Evolutionary conservation across 495 filamentous ascomycete genomes (phyloP).

Genomic region (Aspergillus hancockii): DNA sequence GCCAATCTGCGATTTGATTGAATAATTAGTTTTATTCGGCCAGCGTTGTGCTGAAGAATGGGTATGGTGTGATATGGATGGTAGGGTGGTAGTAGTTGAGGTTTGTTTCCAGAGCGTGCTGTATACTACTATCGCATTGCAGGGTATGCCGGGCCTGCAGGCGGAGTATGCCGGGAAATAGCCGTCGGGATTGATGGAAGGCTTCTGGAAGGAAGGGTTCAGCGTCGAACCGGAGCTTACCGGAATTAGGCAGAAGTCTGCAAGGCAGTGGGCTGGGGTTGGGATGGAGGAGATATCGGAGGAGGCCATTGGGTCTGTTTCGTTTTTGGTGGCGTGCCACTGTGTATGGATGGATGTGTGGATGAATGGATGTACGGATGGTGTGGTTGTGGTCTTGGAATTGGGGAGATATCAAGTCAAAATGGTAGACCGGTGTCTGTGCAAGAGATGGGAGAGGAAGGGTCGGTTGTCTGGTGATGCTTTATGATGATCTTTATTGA

Average conservation of each 20-base stretch:
- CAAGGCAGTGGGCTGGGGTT: slow-evolving; percentile 68
- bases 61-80: neutral
- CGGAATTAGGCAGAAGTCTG: slow-evolving; percentile 83
- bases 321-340: neutral
- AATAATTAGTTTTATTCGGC: slow-evolving; percentile 31
- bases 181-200: slow-evolving; percentile 1
- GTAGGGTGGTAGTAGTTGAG: neutral
- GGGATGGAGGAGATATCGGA: slow-evolving; percentile 38
- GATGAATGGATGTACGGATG: neutral
- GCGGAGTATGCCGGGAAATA: neutral
- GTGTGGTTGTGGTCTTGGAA: too few species aligned
- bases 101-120: neutral
- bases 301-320: slow-evolving; percentile 6
- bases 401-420: too few species aligned
- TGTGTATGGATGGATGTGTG: neutral
- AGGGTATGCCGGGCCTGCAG: neutral
- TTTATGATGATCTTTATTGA: too few species aligned
- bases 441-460: too few species aligned
- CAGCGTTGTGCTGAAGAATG: neutral
- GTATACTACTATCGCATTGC: neutral
- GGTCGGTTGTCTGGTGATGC: too few species aligned
- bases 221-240: slow-evolving; percentile 41
- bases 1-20: slow-evolving; percentile 69
- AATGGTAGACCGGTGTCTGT: too few species aligned
- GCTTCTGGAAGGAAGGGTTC: neutral